Percentiles rank a stretch among this genome's conserved stretches.
Conservation (phyloP, 2,329 filamentous ascomycete species). For the Gyromitra esculenta region DNA sequence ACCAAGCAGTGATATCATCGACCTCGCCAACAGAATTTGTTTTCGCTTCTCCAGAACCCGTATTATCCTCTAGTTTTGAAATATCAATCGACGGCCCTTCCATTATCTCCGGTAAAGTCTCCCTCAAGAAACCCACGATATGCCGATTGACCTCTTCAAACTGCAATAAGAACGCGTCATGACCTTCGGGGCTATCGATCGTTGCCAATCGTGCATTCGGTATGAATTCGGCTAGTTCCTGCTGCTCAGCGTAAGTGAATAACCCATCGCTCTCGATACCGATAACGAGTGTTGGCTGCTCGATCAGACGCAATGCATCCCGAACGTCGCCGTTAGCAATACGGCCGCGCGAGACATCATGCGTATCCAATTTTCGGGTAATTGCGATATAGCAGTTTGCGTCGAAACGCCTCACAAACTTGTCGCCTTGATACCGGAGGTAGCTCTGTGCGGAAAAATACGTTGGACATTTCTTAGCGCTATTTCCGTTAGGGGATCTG, state of each 20-base stretch:
- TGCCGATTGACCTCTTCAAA: constrained; percentile 97
- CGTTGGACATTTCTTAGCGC: constrained; percentile 68
- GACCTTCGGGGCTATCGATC: constrained; percentile 93
- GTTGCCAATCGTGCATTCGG: constrained; percentile 79
- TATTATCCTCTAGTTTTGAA: constrained; percentile 63
- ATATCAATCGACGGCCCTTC: constrained; percentile 61
- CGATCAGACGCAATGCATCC: constrained; percentile 81
- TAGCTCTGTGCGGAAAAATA: constrained; percentile 99
- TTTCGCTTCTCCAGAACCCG: constrained; percentile 71
- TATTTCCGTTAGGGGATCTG: neutral
- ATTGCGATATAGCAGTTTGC: constrained; percentile 99
- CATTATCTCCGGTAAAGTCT: constrained; percentile 91
- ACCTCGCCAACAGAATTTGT: constrained; percentile 95
- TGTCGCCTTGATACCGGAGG: constrained; percentile 92
- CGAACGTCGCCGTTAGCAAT: constrained; percentile 60
- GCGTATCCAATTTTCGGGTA: constrained; percentile 95
- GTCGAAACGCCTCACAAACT: constrained; percentile 97
- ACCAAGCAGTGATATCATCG: constrained; percentile 96
- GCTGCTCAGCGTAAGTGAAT: constrained; percentile 96
- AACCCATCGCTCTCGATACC: constrained; percentile 96
- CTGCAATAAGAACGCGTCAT: constrained; percentile 94
- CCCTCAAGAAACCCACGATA: constrained; percentile 81
- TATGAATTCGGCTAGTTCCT: constrained; percentile 86
- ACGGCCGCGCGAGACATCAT: constrained; percentile 87
- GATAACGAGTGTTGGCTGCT: constrained; percentile 88